phyloP scores from a whole-genome alignment of 2,329 filamentous ascomycete species.

The Pyrenochaeta sp. region DNA sequence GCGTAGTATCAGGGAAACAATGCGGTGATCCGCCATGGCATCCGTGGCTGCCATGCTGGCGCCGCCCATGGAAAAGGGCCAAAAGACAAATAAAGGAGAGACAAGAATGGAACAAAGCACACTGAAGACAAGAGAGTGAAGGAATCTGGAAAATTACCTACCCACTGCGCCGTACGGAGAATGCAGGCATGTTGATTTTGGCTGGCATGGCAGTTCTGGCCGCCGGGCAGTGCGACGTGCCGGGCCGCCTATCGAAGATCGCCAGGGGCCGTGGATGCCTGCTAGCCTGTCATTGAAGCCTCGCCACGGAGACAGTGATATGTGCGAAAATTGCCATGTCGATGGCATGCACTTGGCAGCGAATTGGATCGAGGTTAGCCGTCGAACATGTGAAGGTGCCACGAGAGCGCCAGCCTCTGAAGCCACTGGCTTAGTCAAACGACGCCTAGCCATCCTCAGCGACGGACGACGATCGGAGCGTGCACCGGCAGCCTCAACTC shows the following conservation, averaged over 20 bases:
- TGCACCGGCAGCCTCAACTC: background rate
- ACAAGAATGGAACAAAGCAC: slow-evolving; percentile 4
- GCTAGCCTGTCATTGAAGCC: slow-evolving; percentile 14
- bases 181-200: slow-evolving; percentile 19
- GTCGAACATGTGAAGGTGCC: background rate
- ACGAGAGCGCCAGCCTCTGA: slow-evolving; percentile 4
- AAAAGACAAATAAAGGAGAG: slow-evolving; percentile 10
- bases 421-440: slow-evolving; percentile 12
- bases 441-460: slow-evolving; percentile 2
- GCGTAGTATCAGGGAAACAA: slow-evolving; percentile 36
- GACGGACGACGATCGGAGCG: slow-evolving; percentile 15
- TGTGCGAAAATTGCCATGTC: slow-evolving; percentile 8
- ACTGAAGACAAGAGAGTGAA: slow-evolving; percentile 1
- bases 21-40: slow-evolving; percentile 31
- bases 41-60: slow-evolving; percentile 33
- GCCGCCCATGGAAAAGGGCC: slow-evolving; percentile 6
- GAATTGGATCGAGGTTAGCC: background rate
- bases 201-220: slow-evolving; percentile 13
- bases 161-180: slow-evolving; percentile 7
- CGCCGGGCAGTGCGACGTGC: slow-evolving; percentile 14
- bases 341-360: background rate
- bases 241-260: slow-evolving; percentile 17
- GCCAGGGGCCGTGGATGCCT: slow-evolving; percentile 21
- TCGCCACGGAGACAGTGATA: background rate
- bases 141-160: slow-evolving; percentile 4